Conservation (phyloP, 352 stramenopile genomes). For the Globisporangium canariense region DNA sequence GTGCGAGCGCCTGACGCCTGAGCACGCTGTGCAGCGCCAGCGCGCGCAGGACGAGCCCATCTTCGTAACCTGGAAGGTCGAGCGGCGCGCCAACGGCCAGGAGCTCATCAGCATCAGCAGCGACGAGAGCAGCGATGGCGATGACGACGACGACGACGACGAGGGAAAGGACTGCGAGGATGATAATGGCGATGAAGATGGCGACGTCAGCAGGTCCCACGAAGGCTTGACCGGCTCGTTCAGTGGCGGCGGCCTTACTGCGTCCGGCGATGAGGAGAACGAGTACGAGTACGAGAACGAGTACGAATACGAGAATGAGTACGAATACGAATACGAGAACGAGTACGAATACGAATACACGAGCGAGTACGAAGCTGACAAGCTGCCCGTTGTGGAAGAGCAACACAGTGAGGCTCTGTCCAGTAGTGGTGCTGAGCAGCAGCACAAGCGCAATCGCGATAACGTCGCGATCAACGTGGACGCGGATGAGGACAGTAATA, state of each 20-base stretch:
- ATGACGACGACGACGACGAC: slow-evolving; percentile 17
- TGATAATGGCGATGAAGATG: not conserved
- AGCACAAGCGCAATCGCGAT: not conserved
- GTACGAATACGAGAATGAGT: not conserved
- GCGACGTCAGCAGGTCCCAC: not conserved
- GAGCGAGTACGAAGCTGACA: not conserved
- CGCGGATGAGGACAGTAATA: not conserved
- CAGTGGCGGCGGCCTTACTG: not conserved
- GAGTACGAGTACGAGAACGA: not conserved
- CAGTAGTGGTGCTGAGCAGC: not conserved
- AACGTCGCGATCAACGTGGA: not conserved
- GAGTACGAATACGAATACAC: not conserved
- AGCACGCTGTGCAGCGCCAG: slow-evolving; percentile 61
- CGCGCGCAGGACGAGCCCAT: slow-evolving; percentile 80
- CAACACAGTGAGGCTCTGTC: not conserved
- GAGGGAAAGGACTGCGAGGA: slow-evolving; percentile 8
- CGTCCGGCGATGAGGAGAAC: not conserved
- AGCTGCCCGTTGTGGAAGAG: not conserved
- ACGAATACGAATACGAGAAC: not conserved
- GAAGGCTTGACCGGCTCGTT: not conserved
- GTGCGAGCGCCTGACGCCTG: slow-evolving; percentile 24
- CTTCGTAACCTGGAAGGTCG: slow-evolving; percentile 66
- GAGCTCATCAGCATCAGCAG: slow-evolving; percentile 58
- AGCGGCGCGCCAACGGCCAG: slow-evolving; percentile 41
- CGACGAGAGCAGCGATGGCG: slow-evolving; percentile 22